These are phyloP conservation scores for Meyerozyma carpophila DNA, from an alignment of 1,139 yeast genomes.

Conservation along the genomic window DNA sequence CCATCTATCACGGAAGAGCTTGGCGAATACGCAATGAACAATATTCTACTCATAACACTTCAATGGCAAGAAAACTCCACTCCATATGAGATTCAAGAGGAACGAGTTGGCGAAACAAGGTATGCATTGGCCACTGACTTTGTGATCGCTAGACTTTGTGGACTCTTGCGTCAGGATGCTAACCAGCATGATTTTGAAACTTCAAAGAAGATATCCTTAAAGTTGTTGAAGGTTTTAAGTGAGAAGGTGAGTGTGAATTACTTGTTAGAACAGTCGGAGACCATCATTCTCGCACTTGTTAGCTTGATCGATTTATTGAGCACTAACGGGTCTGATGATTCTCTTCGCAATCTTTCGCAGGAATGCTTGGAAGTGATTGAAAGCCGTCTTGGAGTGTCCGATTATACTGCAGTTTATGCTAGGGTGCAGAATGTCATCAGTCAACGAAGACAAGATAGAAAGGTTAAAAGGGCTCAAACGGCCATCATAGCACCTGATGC, in stretches of 20 bases:
- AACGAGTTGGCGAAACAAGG: conserved; percentile 11
- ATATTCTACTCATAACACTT: conserved; percentile 35
- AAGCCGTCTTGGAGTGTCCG: conserved; percentile 66
- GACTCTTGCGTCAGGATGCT: conserved; percentile 60
- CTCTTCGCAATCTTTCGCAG: conserved; percentile 52
- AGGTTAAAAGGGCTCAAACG: conserved; percentile 67
- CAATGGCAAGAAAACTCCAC: conserved; percentile 31
- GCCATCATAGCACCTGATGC: conserved; percentile 77
- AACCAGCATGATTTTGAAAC: conserved; percentile 44
- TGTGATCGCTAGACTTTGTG: conserved; percentile 55
- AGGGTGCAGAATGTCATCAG: conserved; percentile 56
- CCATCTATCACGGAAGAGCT: conserved; percentile 64
- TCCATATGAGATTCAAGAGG: conserved; percentile 23
- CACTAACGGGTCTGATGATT: conserved; percentile 37
- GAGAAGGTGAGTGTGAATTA: conserved; percentile 44
- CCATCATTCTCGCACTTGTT: conserved; percentile 57
- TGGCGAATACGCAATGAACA: conserved; percentile 63
- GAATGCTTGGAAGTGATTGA: conserved; percentile 72
- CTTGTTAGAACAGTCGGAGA: conserved; percentile 35
- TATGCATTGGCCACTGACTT: conserved; percentile 51
- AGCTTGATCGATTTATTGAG: conserved; percentile 44
- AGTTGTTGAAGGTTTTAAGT: conserved; percentile 50
- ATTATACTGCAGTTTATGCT: conserved; percentile 60
- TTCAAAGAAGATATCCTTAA: conserved; percentile 65
- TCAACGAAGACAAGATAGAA: conserved; percentile 69